These are phyloP conservation scores for Tirmania nivea DNA, from an alignment of 495 filamentous ascomycete genomes.

Conservation along the genomic window DNA sequence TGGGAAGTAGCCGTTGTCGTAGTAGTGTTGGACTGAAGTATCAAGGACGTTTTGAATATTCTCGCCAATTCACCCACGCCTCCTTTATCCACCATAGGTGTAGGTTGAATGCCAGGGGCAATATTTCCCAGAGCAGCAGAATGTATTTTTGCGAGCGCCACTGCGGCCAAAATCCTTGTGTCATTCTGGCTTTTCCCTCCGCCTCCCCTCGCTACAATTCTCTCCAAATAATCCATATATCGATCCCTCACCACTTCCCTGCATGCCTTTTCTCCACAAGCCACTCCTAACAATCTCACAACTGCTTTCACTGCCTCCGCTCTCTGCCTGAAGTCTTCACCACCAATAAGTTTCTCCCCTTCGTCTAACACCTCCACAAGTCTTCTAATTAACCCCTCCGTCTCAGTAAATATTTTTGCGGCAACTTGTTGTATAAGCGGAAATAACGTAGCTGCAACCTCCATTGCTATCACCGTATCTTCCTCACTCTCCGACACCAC, in stretches of 20 bases:
- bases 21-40: slow-evolving; percentile 26
- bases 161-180: slow-evolving; percentile 48
- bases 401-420: slow-evolving; percentile 55
- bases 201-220: slow-evolving; percentile 42
- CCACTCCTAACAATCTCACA: slow-evolving; percentile 27
- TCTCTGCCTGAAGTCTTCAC: background rate
- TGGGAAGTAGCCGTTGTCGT: slow-evolving; percentile 19
- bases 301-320: background rate
- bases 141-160: slow-evolving; percentile 59
- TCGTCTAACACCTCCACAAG: slow-evolving; percentile 31
- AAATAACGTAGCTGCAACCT: slow-evolving; percentile 42
- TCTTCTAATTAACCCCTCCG: slow-evolving; percentile 27
- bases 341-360: background rate
- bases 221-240: slow-evolving; percentile 63
- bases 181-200: slow-evolving; percentile 22
- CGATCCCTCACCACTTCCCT: slow-evolving; percentile 59
- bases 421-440: slow-evolving; percentile 53
- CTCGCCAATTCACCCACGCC: slow-evolving; percentile 50
- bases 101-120: background rate
- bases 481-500: background rate
- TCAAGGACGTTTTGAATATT: slow-evolving; percentile 57
- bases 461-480: background rate
- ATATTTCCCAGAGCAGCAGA: slow-evolving; percentile 18
- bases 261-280: slow-evolving; percentile 60
- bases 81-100: slow-evolving; percentile 23